A percentile compares a stretch with the other conserved stretches of the same genome.
These are phyloP conservation scores for Biscutella laevigata DNA, from an alignment of 441 rosid species.

Conservation along the genomic window DNA sequence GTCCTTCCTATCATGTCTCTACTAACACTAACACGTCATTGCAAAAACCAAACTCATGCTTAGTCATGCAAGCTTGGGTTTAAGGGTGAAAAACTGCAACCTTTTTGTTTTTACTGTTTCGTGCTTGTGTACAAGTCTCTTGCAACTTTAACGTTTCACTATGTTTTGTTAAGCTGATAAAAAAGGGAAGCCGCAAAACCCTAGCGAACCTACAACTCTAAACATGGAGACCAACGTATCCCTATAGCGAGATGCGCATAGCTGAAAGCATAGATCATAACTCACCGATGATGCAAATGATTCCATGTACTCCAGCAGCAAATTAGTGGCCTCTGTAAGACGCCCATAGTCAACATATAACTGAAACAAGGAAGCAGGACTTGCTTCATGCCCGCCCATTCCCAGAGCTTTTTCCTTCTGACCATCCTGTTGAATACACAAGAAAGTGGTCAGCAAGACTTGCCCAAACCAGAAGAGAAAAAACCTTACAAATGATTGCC, in stretches of 20 bases:
- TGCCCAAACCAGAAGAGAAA: neutral
- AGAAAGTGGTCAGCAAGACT: constrained; percentile 16
- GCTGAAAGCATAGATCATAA: constrained; percentile 4
- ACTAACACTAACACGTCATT: neutral
- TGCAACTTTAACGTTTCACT: neutral
- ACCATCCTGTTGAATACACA: constrained; percentile 41
- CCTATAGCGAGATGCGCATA: neutral
- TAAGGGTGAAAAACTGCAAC: neutral
- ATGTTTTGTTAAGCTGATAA: constrained; percentile 1
- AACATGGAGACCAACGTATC: neutral
- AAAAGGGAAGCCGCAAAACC: neutral
- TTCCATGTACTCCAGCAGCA: constrained; percentile 67
- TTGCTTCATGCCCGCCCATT: constrained; percentile 77
- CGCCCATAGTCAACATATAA: constrained; percentile 72
- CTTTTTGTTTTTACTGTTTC: neutral
- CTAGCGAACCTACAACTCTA: neutral
- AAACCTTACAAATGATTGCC: constrained; percentile 8
- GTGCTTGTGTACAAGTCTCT: neutral
- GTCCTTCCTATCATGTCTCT: no score
- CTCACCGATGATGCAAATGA: constrained; percentile 72
- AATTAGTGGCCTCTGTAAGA: constrained; percentile 75
- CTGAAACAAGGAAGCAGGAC: constrained; percentile 71
- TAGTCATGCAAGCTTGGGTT: neutral
- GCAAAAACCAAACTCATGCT: neutral
- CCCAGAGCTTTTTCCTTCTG: constrained; percentile 60